Percentiles rank a stretch among this genome's conserved stretches.
Conservation (phyloP, 2,329 filamentous ascomycete species). For the Scortechinia acanthostroma region DNA sequence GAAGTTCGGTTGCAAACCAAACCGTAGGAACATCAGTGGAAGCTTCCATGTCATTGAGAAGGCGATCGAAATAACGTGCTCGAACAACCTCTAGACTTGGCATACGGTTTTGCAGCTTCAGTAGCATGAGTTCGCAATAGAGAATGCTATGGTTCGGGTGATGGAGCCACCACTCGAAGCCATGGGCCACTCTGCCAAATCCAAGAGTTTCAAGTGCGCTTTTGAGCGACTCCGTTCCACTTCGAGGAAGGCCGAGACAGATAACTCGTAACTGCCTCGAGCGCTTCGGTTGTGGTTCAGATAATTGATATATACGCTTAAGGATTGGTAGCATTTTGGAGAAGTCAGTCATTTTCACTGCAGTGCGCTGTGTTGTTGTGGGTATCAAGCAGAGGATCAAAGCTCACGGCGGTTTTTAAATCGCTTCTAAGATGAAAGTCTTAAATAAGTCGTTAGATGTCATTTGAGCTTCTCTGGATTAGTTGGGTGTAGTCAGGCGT, state of each 20-base stretch:
- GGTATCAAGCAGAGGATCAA: no score
- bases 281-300: background rate
- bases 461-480: no score
- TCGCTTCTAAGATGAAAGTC: no score
- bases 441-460: no score
- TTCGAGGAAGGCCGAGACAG: background rate
- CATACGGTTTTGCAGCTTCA: background rate
- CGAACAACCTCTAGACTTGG: background rate
- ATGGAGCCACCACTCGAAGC: background rate
- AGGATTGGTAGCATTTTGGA: background rate
- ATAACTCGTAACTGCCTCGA: background rate
- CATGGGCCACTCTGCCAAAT: background rate
- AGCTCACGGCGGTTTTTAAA: no score
- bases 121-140: background rate
- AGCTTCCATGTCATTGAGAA: background rate
- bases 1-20: background rate
- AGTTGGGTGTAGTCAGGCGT: no score
- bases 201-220: background rate
- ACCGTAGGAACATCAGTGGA: background rate
- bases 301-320: background rate
- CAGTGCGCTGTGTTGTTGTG: no score
- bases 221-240: background rate
- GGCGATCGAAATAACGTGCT: background rate
- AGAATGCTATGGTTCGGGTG: background rate
- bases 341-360: no score